Evolutionary conservation across 1,139 yeast species (phyloP).

Genomic region (Hansenula lynferdii): DNA sequence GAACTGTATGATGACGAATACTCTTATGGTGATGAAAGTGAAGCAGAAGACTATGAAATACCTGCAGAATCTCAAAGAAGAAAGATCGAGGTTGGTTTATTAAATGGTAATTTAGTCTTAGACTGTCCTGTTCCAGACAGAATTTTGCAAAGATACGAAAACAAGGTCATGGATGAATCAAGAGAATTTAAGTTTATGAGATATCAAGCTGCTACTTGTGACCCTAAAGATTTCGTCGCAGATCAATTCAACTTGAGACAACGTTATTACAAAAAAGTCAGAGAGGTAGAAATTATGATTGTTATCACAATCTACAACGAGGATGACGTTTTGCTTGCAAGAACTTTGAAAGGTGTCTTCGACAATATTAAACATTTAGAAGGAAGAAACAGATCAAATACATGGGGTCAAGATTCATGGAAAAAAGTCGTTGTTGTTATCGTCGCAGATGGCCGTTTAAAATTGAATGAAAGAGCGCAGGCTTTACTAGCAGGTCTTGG

Average conservation of each 20-base stretch:
- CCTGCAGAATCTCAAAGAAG: conserved; percentile 21
- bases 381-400: conserved; percentile 57
- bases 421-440: conserved; percentile 86
- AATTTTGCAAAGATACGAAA: conserved; percentile 43
- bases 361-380: conserved; percentile 83
- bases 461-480: conserved; percentile 76
- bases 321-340: conserved; percentile 78
- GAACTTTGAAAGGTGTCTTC: conserved; percentile 92
- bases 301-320: conserved; percentile 95
- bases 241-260: conserved; percentile 82
- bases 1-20: conserved; percentile 13
- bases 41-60: conserved; percentile 4
- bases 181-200: conserved; percentile 79
- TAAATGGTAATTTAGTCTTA: conserved; percentile 58
- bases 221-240: conserved; percentile 69
- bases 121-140: conserved; percentile 63
- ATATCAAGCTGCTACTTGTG: conserved; percentile 79
- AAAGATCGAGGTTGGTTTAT: conserved; percentile 25
- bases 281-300: conserved; percentile 83
- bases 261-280: conserved; percentile 54
- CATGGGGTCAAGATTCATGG: conserved; percentile 92
- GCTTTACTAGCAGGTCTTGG: conserved; percentile 90
- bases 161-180: conserved; percentile 43
- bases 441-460: conserved; percentile 93
- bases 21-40: conserved; percentile 15